These are phyloP conservation scores for Odontarrhena argentea DNA, from an alignment of 345 rosid species.

Conservation along the genomic window DNA sequence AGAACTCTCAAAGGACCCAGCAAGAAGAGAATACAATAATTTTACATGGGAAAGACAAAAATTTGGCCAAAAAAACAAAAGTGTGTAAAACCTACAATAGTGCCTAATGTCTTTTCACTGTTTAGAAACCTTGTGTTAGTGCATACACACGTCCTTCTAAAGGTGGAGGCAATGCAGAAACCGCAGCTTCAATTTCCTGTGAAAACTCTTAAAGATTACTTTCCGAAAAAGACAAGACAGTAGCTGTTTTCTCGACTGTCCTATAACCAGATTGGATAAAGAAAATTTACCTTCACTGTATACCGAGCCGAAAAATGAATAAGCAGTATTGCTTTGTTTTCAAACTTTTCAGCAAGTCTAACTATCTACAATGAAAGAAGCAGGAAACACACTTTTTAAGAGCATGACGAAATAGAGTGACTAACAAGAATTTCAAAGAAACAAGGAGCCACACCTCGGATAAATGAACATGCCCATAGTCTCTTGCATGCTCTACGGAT, in stretches of 20 bases:
- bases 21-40: background rate
- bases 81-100: slow-evolving; percentile 15
- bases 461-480: slow-evolving; percentile 86
- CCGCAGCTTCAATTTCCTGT: slow-evolving; percentile 78
- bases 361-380: slow-evolving; percentile 47
- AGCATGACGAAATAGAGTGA: slow-evolving; percentile 9
- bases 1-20: background rate
- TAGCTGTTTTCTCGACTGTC: background rate
- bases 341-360: slow-evolving; percentile 62
- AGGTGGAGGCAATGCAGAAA: slow-evolving; percentile 61
- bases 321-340: slow-evolving; percentile 82
- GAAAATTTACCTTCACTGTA: slow-evolving; percentile 57
- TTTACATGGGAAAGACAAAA: slow-evolving; percentile 8
- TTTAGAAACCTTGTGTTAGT: slow-evolving; percentile 75
- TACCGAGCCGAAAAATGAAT: slow-evolving; percentile 96
- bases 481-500: slow-evolving; percentile 81
- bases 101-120: background rate
- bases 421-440: slow-evolving; percentile 16
- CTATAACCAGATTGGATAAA: slow-evolving; percentile 15
- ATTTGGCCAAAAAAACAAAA: slow-evolving; percentile 1
- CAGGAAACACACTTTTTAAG: slow-evolving; percentile 10
- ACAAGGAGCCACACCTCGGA: slow-evolving; percentile 58
- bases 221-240: slow-evolving; percentile 7
- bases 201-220: slow-evolving; percentile 12
- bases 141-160: slow-evolving; percentile 76